Base-by-base conservation (phyloP, 106 monocot genomes). In the Triglochin maritima region DNA sequence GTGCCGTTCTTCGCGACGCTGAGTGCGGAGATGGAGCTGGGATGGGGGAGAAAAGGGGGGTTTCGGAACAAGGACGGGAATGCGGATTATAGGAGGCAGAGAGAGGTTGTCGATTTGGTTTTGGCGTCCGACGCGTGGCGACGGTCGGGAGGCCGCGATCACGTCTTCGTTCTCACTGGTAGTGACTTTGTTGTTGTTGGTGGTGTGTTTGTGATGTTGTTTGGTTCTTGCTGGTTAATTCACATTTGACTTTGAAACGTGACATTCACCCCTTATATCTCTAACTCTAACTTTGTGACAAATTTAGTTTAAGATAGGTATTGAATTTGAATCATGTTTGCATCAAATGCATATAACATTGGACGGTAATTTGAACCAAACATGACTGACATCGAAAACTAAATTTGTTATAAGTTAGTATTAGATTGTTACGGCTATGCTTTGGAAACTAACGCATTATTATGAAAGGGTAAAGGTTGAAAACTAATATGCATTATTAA, bases 1-100 rank as follows among this genome's bases (percentile, higher is more conserved):
- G 93, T 94, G 56, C 89, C 89, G 13, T 94, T 94, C 77, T 89
- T 93, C 66, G 87, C 94, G 29, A 83, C 94, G 64, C 71, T 90
- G 70, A 87, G 90, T 47, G 95, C 90, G 42, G 95, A 90, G 81
- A 73, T 90, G 83, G 90, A 90, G 90, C 85, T 90, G 8, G 95
- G 90, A 57, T 87, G 90, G 87, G 90, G 95, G 71, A 81, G 64
- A 55, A 89, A 87, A 57, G 87, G 85, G 6, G 73, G 68, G 29
- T 95, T 95, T 64, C 41, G 57, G 57, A 95, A 81, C 79, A 87
- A 85, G 78, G 94, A 84, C 12, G 75, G 79, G 68, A 88, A 88
- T 59, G 74, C 16, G 52, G 88, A 88, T 75, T 85, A 85, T 65
- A 41, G 60, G 72, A 82, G 84, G 74, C 88, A 88, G 78, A 75